A percentile compares a stretch with the other conserved stretches of the same genome.
phyloP scores from a whole-genome alignment of 768 basidiomycete genomes.

The Tubosaeta sp. region DNA sequence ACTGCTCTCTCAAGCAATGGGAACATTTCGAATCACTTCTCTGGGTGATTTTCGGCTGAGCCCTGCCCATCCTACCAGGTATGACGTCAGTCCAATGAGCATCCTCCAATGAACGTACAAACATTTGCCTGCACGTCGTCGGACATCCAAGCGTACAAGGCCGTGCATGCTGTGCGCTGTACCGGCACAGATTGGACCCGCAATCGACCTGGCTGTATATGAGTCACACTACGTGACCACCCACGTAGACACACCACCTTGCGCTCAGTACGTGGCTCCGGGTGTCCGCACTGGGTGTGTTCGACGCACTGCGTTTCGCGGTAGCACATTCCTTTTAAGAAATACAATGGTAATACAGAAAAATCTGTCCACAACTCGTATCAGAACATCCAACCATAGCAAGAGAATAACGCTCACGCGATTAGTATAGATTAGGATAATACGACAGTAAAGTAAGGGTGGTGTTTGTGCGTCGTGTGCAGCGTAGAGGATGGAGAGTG shows the following conservation, averaged over 20 bases:
- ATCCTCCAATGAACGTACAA: background rate
- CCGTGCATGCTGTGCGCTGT: slow-evolving; percentile 35
- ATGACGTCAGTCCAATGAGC: slow-evolving; percentile 12
- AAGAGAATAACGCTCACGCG: slow-evolving; percentile 11
- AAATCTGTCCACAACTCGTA: background rate
- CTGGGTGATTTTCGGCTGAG: slow-evolving; percentile 19
- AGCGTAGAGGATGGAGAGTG: background rate
- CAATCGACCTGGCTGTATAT: slow-evolving; percentile 39
- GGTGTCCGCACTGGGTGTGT: slow-evolving; percentile 39
- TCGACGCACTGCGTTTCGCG: slow-evolving; percentile 36
- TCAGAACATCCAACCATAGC: slow-evolving; percentile 10
- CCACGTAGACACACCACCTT: slow-evolving; percentile 28
- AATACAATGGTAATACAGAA: background rate
- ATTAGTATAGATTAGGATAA: slow-evolving; percentile 22
- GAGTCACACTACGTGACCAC: slow-evolving; percentile 11
- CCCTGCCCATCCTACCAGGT: slow-evolving; percentile 18
- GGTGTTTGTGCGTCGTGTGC: background rate
- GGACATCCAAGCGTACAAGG: slow-evolving; percentile 34
- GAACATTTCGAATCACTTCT: slow-evolving; percentile 16
- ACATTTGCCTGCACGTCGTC: slow-evolving; percentile 37
- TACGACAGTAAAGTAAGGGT: slow-evolving; percentile 4
- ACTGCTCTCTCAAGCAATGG: slow-evolving; percentile 15
- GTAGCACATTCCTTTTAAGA: slow-evolving; percentile 39
- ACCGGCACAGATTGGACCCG: slow-evolving; percentile 36
- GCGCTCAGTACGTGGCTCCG: slow-evolving; percentile 25